phyloP scores from a whole-genome alignment of 208 protist genomes.

The Acanthamoeba lugdunensis region DNA sequence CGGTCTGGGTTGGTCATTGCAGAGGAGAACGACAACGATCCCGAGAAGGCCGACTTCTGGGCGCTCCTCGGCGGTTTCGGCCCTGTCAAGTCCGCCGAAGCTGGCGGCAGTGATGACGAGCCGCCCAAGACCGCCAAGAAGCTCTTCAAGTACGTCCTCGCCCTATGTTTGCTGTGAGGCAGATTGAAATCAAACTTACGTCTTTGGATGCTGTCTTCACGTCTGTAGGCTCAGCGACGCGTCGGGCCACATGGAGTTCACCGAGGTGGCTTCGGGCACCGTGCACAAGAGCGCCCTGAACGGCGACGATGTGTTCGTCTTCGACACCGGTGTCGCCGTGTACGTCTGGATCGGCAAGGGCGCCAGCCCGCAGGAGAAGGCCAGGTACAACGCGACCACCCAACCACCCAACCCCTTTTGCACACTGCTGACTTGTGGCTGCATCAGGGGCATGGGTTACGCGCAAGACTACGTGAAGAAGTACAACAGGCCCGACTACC shows the following conservation, averaged over 20 bases:
- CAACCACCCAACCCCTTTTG: too few relatives aligned
- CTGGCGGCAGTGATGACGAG: constrained; percentile 28
- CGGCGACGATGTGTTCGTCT: constrained; percentile 72
- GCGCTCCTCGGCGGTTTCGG: constrained; percentile 34
- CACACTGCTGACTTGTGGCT: not conserved
- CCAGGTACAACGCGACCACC: not conserved
- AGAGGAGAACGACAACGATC: constrained; percentile 17
- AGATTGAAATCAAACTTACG: not conserved
- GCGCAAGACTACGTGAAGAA: constrained; percentile 43
- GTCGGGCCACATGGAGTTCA: constrained; percentile 17
- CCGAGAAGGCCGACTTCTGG: constrained; percentile 54
- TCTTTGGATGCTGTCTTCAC: too few relatives aligned
- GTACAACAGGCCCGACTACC: constrained; percentile 60
- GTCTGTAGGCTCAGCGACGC: constrained; percentile 35
- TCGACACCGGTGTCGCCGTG: constrained; percentile 77
- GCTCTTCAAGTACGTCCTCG: constrained; percentile 28
- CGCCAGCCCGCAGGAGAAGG: constrained; percentile 34
- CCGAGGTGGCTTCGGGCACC: not conserved
- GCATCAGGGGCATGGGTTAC: constrained; percentile 28
- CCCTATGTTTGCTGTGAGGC: too few relatives aligned
- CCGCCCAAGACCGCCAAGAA: constrained; percentile 12
- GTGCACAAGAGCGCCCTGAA: constrained; percentile 38
- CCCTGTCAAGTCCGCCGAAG: constrained; percentile 29
- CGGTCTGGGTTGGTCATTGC: not conserved
- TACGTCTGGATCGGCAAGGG: constrained; percentile 81